Percentiles rank a stretch among this genome's conserved stretches.
Evolutionary conservation across 495 filamentous ascomycete genomes (phyloP).

Genomic region (Penicillium flavigenum): DNA sequence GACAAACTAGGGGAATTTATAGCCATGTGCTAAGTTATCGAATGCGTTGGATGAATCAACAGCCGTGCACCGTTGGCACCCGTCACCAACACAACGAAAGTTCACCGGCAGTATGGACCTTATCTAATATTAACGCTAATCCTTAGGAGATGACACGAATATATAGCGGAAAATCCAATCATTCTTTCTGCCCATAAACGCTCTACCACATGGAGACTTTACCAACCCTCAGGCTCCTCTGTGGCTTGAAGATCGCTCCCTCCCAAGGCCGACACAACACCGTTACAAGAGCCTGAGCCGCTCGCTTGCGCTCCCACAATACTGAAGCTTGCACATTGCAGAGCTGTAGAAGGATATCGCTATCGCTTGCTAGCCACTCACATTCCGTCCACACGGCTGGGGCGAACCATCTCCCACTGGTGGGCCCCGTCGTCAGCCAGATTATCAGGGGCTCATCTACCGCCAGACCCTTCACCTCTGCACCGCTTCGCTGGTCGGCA

Average conservation of each 20-base stretch:
- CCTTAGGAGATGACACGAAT: neutral
- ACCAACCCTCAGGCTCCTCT: neutral
- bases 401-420: no score
- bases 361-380: conserved; percentile 3
- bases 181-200: no score
- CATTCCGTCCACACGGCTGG: no score
- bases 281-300: neutral
- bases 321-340: neutral
- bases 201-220: no score
- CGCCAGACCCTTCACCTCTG: no score
- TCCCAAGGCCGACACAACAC: conserved; percentile 3
- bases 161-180: neutral
- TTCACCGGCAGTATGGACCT: neutral
- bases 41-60: neutral
- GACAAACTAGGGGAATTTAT: neutral
- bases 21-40: neutral
- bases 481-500: no score
- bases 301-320: neutral
- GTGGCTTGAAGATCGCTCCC: conserved; percentile 2
- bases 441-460: no score
- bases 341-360: conserved; percentile 4
- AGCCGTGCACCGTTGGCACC: neutral
- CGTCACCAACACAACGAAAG: neutral
- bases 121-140: neutral
- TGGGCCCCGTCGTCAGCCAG: no score